These are phyloP conservation scores for Nematocida parisii DNA, from an alignment of 371 early-diverging fungal species.

Conservation along the genomic window DNA sequence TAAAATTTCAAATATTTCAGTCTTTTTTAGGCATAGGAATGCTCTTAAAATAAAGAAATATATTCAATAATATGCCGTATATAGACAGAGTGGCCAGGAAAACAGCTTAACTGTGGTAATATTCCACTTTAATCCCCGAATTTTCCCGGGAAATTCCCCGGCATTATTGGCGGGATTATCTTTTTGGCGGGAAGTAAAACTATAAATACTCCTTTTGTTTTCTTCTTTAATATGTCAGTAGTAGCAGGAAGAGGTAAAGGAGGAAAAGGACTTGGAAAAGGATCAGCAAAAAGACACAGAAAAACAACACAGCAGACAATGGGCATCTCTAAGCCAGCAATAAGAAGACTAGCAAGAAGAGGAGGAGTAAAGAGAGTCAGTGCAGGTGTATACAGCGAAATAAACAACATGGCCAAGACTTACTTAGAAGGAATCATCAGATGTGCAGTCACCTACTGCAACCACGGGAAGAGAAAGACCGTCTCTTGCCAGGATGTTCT, in stretches of 20 bases:
- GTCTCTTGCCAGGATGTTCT: conserved; percentile 85
- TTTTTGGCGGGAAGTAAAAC: conserved; percentile 20
- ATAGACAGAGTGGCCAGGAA: too few species aligned
- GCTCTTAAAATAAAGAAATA: too few species aligned
- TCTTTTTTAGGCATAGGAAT: too few species aligned
- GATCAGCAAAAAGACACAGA: conserved; percentile 94
- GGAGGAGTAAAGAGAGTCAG: conserved; percentile 99
- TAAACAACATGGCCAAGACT: conserved; percentile 86
- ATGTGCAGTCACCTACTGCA: conserved; percentile 93
- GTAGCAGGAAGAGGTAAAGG: conserved; percentile 79
- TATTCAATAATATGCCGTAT: too few species aligned
- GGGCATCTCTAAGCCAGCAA: conserved; percentile 98
- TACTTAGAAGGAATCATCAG: conserved; percentile 95
- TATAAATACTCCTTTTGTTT: conserved; percentile 48
- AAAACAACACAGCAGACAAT: conserved; percentile 68
- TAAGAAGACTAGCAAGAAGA: conserved; percentile 99
- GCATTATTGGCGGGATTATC: neutral
- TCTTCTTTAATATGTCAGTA: conserved; percentile 36
- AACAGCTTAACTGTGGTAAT: too few species aligned
- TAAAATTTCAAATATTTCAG: too few species aligned
- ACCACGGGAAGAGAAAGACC: conserved; percentile 99
- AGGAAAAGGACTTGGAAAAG: conserved; percentile 92
- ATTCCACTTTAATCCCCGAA: too few species aligned
- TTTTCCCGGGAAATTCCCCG: too few species aligned
- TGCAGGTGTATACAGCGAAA: conserved; percentile 95